phyloP scores from a whole-genome alignment of 2,329 filamentous ascomycete species.

The Alternaria solani region DNA sequence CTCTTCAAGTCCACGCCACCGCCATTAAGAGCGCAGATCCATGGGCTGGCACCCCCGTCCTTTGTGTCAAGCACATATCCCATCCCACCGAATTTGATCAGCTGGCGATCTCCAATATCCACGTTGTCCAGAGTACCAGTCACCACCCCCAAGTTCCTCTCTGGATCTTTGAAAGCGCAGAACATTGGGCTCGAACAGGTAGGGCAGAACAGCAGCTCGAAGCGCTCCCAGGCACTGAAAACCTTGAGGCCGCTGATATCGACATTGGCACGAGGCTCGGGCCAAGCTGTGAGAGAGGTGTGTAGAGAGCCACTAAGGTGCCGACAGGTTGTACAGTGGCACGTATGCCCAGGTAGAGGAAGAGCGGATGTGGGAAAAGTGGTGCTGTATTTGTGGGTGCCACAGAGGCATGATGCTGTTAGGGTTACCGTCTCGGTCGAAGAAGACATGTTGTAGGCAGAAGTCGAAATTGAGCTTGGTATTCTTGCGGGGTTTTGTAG shows the following conservation, averaged over 20 bases:
- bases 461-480: neutral
- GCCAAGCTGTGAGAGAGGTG: slow-evolving; percentile 51
- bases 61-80: slow-evolving; percentile 60
- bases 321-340: slow-evolving; percentile 62
- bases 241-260: slow-evolving; percentile 39
- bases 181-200: slow-evolving; percentile 58
- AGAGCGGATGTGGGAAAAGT: slow-evolving; percentile 46
- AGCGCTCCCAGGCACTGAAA: slow-evolving; percentile 50
- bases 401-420: slow-evolving; percentile 59
- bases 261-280: slow-evolving; percentile 42
- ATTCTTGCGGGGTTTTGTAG: neutral
- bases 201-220: slow-evolving; percentile 54
- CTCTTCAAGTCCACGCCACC: slow-evolving; percentile 40
- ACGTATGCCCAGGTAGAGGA: slow-evolving; percentile 54
- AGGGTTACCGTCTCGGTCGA: slow-evolving; percentile 33
- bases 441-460: neutral
- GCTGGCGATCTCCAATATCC: slow-evolving; percentile 14
- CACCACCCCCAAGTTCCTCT: slow-evolving; percentile 42
- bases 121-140: slow-evolving; percentile 52
- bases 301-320: slow-evolving; percentile 57
- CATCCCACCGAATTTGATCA: slow-evolving; percentile 49
- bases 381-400: slow-evolving; percentile 52
- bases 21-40: slow-evolving; percentile 52
- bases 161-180: slow-evolving; percentile 39
- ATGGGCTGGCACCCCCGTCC: slow-evolving; percentile 62